Percentiles rank a stretch among this genome's conserved stretches.
phyloP scores from a whole-genome alignment of 2,329 filamentous ascomycete genomes.

The Pyrenophora teres region DNA sequence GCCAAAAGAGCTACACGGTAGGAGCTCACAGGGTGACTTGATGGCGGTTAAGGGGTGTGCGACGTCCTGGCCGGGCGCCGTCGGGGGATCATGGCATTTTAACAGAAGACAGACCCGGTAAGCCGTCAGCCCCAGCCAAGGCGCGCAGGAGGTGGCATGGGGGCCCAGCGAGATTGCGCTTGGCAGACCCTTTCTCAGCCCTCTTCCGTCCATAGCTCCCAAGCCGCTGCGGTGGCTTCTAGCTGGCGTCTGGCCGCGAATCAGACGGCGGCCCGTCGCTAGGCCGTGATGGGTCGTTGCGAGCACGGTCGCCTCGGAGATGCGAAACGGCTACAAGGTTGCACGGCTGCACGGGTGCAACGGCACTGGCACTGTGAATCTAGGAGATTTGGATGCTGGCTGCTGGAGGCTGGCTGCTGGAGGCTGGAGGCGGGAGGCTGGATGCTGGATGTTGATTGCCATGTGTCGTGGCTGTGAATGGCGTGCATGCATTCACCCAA shows the following conservation, averaged over 20 bases:
- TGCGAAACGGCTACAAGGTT: not conserved
- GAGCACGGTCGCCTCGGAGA: not conserved
- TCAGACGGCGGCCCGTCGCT: constrained; percentile 3
- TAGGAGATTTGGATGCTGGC: no score
- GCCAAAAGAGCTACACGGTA: constrained; percentile 15
- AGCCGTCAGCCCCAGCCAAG: constrained; percentile 30
- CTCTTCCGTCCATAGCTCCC: constrained; percentile 11
- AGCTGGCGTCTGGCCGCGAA: constrained; percentile 6
- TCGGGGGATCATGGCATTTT: constrained; percentile 31
- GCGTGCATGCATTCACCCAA: no score
- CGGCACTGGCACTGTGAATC: constrained; percentile 1
- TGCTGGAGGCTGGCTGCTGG: no score
- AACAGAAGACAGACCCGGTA: constrained; percentile 22
- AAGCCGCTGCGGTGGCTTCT: constrained; percentile 10
- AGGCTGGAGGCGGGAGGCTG: no score
- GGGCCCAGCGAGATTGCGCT: constrained; percentile 30
- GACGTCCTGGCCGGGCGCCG: constrained; percentile 8
- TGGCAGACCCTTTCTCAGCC: constrained; percentile 23
- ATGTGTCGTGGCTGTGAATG: no score
- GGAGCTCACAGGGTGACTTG: constrained; percentile 8
- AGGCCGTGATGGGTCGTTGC: not conserved
- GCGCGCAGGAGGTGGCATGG: constrained; percentile 22
- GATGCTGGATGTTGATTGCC: not conserved
- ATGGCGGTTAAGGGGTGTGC: constrained; percentile 20
- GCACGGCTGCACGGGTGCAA: no score